A percentile compares a stretch with the other conserved stretches of the same genome.
Conservation (phyloP, 495 filamentous ascomycete species). For the Penicillium bovifimosum region DNA sequence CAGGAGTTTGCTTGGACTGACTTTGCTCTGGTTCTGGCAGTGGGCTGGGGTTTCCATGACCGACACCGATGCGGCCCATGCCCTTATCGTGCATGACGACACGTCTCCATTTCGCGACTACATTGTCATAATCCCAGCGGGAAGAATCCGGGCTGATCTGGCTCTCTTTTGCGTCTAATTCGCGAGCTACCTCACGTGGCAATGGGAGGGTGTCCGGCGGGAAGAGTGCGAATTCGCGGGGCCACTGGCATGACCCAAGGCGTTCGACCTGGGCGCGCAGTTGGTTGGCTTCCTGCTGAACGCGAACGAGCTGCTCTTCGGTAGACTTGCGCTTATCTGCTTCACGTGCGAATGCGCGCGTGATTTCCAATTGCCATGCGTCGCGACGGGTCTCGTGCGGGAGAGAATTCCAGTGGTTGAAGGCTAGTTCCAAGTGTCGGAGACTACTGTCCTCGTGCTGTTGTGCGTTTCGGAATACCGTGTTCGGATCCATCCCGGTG, state of each 20-base stretch:
- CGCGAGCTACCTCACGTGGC: conserved; percentile 39
- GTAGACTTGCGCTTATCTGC: conserved; percentile 58
- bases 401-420: conserved; percentile 62
- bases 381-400: conserved; percentile 52
- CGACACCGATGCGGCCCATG: conserved; percentile 40
- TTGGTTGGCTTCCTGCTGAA: conserved; percentile 66
- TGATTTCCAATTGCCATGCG: conserved; percentile 73
- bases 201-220: conserved; percentile 60
- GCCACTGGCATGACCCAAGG: conserved; percentile 61
- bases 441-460: conserved; percentile 56
- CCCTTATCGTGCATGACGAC: conserved; percentile 47
- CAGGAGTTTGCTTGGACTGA: conserved; percentile 15
- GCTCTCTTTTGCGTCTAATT: conserved; percentile 35
- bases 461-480: conserved; percentile 43
- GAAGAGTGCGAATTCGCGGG: conserved; percentile 63
- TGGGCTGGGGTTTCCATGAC: conserved; percentile 17
- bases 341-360: conserved; percentile 64
- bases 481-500: conserved; percentile 29
- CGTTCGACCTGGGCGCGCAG: conserved; percentile 65
- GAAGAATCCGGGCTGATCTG: conserved; percentile 32
- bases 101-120: conserved; percentile 54
- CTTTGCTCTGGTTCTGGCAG: conserved; percentile 12
- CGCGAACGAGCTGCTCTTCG: conserved; percentile 54
- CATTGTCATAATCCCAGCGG: conserved; percentile 52
- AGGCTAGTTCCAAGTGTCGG: conserved; percentile 64